Evolutionary conservation across 2,329 filamentous ascomycete genomes (phyloP), one percentile per base, ranked within the genome.

Genomic region (Fusarium haematococcum): DNA sequence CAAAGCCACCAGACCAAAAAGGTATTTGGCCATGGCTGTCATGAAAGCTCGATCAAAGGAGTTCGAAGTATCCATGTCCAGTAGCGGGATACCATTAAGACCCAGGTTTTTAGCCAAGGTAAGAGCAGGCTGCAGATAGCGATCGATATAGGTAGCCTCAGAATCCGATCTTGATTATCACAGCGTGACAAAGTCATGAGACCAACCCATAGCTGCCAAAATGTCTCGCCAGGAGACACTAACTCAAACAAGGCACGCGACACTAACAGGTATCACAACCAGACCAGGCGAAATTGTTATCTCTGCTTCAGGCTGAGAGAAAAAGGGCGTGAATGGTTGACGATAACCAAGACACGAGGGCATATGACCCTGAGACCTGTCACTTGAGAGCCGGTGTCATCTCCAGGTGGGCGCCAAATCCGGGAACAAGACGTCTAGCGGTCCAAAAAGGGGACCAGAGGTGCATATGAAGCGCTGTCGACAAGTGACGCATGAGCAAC

Each of bases 131-230:
- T 32, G 48, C 48, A 32, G 27, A 52, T 52, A 52, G 11, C 6
- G 18, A 52, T 32, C 48, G 30, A 52, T 52, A 52, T 32, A 52
- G 48, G 27, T 14, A 52, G 18, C 48, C 48, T 32, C 48, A 52
- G 48, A 32, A 30, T 50, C 27, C 11, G 18, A 32, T 20, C 27
- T 52, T 52, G 48, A 52, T 52, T n/a, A 52, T 52, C 27, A 52
- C 18, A 52, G 48, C 57, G 63, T 74, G 72, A 67, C 65, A 61
- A 39, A 67, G 69, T 74, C 72, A 74, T 66, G 56, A 57, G 72
- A 67, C 63, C 58, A 63, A 10, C 57, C 30, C 37, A 60, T 54
- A 69, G 57, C 25, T 50, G 37, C 57, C 25, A 52, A 67, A 57
- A 58, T 75, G 69, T 64, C 71, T 73, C 45, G 35, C 30, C 20